These are phyloP conservation scores for Russula olivacea DNA, from an alignment of 768 basidiomycete genomes.

Conservation along the genomic window DNA sequence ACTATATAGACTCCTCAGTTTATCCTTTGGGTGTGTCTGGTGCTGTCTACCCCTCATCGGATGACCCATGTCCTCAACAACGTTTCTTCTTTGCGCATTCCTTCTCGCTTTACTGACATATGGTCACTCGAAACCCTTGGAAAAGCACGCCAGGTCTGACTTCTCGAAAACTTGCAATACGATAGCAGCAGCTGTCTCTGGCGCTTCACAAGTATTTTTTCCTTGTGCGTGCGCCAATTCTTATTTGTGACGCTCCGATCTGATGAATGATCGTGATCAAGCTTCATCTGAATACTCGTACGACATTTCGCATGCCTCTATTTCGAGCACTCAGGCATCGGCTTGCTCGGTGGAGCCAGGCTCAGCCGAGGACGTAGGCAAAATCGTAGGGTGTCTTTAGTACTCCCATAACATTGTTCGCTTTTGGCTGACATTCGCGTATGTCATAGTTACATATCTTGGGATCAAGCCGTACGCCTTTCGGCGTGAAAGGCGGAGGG, in stretches of 20 bases:
- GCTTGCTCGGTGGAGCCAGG: slow-evolving; percentile 26
- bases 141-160: too few relatives aligned
- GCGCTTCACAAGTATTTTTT: slow-evolving; percentile 1
- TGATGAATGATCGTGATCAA: background rate
- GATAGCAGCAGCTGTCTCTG: background rate
- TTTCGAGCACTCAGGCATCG: background rate
- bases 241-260: background rate
- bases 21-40: background rate
- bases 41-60: background rate
- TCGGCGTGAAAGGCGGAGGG: slow-evolving; percentile 27
- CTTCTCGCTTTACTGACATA: background rate
- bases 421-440: background rate
- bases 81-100: background rate
- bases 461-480: slow-evolving; percentile 5
- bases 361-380: slow-evolving; percentile 18
- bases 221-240: background rate
- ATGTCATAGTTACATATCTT: slow-evolving; percentile 9
- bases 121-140: too few relatives aligned
- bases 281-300: slow-evolving; percentile 4
- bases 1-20: background rate
- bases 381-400: slow-evolving; percentile 5
- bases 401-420: background rate
- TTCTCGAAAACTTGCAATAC: background rate
- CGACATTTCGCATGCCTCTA: slow-evolving; percentile 11
- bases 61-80: background rate